These are phyloP conservation scores for Phytopythium mirpurense DNA, from an alignment of 352 stramenopile genomes.

Conservation along the genomic window DNA sequence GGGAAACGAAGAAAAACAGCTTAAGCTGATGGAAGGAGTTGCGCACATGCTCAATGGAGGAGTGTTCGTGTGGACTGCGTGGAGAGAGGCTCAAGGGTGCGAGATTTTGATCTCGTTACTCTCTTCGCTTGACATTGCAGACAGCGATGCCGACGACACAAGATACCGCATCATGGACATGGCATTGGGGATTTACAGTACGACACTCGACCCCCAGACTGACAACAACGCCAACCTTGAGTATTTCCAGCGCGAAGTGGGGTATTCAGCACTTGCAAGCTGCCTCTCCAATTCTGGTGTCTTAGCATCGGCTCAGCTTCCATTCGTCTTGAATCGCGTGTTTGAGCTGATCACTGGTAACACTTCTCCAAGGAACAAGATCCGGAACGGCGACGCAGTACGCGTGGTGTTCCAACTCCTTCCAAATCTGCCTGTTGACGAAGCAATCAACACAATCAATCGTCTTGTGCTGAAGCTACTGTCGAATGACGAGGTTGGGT, in stretches of 20 bases:
- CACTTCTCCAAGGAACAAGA: constrained; percentile 31
- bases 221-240: constrained; percentile 19
- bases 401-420: constrained; percentile 48
- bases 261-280: constrained; percentile 45
- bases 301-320: constrained; percentile 27
- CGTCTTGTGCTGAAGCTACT: constrained; percentile 43
- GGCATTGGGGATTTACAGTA: constrained; percentile 40
- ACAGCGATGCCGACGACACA: constrained; percentile 14
- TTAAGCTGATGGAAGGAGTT: constrained; percentile 33
- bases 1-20: constrained; percentile 23
- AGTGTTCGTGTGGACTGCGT: constrained; percentile 31
- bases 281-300: constrained; percentile 52
- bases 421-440: constrained; percentile 20
- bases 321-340: constrained; percentile 37
- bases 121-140: constrained; percentile 38
- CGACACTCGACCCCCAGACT: constrained; percentile 34
- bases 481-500: constrained; percentile 29
- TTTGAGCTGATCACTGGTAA: constrained; percentile 55
- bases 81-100: constrained; percentile 48
- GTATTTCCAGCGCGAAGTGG: constrained; percentile 37
- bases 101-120: constrained; percentile 56
- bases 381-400: constrained; percentile 52
- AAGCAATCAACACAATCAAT: constrained; percentile 24
- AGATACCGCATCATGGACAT: constrained; percentile 40
- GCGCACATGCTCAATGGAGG: constrained; percentile 41